These are phyloP conservation scores for Arachnomyces sp. DNA, from an alignment of 2,329 filamentous ascomycete species.

Conservation along the genomic window DNA sequence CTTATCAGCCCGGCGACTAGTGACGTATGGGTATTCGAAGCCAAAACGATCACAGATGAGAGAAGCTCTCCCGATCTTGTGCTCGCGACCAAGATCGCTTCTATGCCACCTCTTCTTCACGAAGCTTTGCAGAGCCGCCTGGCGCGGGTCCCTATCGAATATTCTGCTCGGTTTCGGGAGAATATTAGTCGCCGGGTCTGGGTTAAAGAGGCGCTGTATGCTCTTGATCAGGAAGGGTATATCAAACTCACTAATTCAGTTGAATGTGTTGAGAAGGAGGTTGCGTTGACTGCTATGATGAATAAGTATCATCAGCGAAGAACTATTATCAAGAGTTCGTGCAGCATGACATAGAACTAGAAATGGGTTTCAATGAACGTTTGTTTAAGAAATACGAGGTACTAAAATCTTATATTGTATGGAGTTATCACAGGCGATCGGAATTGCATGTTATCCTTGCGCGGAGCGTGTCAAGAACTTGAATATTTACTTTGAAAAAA, in stretches of 20 bases:
- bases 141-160: conserved; percentile 12
- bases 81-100: conserved; percentile 16
- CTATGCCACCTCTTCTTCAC: conserved; percentile 13
- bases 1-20: conserved; percentile 10
- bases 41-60: conserved; percentile 6
- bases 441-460: too few relatives aligned
- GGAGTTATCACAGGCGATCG: too few relatives aligned
- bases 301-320: too few relatives aligned
- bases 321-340: too few relatives aligned
- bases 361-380: too few relatives aligned
- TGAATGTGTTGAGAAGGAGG: conserved; percentile 15
- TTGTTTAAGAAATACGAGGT: too few relatives aligned
- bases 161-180: conserved; percentile 15
- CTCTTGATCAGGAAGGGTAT: conserved; percentile 19
- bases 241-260: conserved; percentile 13
- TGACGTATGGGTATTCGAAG: conserved; percentile 14
- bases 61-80: conserved; percentile 8
- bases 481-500: too few relatives aligned
- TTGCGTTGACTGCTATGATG: not conserved
- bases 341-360: too few relatives aligned
- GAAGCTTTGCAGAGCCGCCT: conserved; percentile 12
- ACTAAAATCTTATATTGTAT: too few relatives aligned
- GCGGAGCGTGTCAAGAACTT: too few relatives aligned
- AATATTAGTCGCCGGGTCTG: conserved; percentile 16
- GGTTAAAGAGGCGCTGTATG: conserved; percentile 19